A percentile compares a stretch with the other conserved stretches of the same genome.
Evolutionary conservation across 257 asterid species (phyloP).

Genomic region (Nicotiana undulata): DNA sequence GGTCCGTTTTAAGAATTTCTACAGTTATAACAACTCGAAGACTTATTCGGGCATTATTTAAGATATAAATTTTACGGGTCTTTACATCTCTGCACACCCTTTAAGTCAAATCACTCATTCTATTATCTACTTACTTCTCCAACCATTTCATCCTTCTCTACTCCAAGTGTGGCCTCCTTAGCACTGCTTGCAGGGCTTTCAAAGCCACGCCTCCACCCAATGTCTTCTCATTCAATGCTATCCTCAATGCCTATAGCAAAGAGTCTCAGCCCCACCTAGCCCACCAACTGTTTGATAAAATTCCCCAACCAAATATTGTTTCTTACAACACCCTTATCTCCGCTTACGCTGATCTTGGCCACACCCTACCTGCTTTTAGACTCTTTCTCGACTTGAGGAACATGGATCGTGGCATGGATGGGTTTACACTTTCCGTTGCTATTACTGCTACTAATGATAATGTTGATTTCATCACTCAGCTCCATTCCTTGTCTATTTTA

Average conservation of each 20-base stretch:
- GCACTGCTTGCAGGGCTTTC: conserved; percentile 48
- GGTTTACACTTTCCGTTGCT: conserved; percentile 55
- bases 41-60: too few relatives aligned
- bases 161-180: conserved; percentile 57
- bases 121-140: conserved; percentile 51
- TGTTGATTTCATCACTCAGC: conserved; percentile 33
- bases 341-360: conserved; percentile 59
- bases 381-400: conserved; percentile 35
- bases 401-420: conserved; percentile 39
- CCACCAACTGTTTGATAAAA: conserved; percentile 54
- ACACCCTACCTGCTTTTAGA: conserved; percentile 27
- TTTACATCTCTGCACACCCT: conserved; percentile 35
- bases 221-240: conserved; percentile 64
- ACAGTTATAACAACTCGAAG: too few relatives aligned
- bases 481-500: conserved; percentile 41
- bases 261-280: conserved; percentile 40
- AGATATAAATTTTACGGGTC: too few relatives aligned
- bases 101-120: conserved; percentile 42
- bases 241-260: conserved; percentile 54
- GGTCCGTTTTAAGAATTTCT: too few relatives aligned
- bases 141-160: conserved; percentile 77
- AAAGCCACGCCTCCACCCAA: conserved; percentile 41
- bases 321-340: conserved; percentile 75
- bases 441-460: conserved; percentile 39
- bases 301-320: conserved; percentile 64